Evolutionary conservation across 306 rosid species (phyloP), one percentile per base, ranked within the genome.

Genomic region (Cucurbita argyrosperma): DNA sequence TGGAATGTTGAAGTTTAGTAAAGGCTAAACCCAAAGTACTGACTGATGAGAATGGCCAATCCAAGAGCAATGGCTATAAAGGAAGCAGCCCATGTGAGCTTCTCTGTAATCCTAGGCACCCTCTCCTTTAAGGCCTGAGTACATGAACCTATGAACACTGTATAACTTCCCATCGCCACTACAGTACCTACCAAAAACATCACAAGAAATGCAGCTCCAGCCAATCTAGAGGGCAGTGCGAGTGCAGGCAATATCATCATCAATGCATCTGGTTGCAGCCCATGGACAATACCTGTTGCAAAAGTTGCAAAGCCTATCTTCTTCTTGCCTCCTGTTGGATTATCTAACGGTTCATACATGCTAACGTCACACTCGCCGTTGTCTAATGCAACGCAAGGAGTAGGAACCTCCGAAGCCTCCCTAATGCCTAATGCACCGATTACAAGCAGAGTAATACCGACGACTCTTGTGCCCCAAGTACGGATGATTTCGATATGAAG

Each of bases 41-140:
- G 98, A 86, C 96, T 90, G 84, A 93, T 79, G 72, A 90, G 77
- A 71, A 93, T 90, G 76, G 94, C 93, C 9, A 86, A 72, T 74
- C 98, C 98, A 1, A 93, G 96, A 77, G 90, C 87, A 80, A 93
- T 93, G 23, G 98, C 98, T 80, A 92, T 77, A 72, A 86, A 84
- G 78, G 98, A 92, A 80, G 98, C 83, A 54, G 91, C 96, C 98
- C 98, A 92, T 18, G 98, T 90, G 77, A 92, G 96, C 76, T 92
- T 90, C 85, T 90, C 98, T 8, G 96, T 88, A 66, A 92, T 85
- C 82, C 96, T 90, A 7, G 98, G 98, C 37, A 92, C 60, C 79
- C 87, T 84, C 60, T 90, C 92, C 85, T 90, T 90, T 9, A 92
- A 81, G 5, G 98, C 98, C 76, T 86, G 66, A 76, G 96, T 90